A percentile compares a stretch with the other conserved stretches of the same genome.
Evolutionary conservation across 108 stramenopile genomes (phyloP).

Genomic region (Skeletonema costatum): DNA sequence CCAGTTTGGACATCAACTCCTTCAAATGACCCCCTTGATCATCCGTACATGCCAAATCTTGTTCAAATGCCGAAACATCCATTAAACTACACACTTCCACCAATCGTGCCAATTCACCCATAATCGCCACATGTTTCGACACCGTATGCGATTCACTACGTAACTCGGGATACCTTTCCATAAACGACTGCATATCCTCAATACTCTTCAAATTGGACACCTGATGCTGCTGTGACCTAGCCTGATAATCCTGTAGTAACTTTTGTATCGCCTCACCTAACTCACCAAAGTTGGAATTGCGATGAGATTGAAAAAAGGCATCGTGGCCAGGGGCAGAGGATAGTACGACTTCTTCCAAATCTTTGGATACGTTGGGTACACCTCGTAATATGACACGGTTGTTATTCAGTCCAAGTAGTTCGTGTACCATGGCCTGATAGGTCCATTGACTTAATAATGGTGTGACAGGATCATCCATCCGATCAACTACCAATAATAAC

Average conservation of each 20-base stretch:
- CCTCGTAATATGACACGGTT: constrained; percentile 94
- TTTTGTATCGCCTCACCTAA: constrained; percentile 95
- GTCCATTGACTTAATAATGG: constrained; percentile 99
- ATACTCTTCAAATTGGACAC: constrained; percentile 83
- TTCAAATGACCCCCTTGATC: constrained; percentile 91
- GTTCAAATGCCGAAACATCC: constrained; percentile 99
- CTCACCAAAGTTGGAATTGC: constrained; percentile 97
- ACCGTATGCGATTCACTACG: constrained; percentile 86
- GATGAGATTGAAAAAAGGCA: constrained; percentile 89
- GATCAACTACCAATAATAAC: constrained; percentile 92
- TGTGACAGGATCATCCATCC: constrained; percentile 98
- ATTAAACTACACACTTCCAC: constrained; percentile 93
- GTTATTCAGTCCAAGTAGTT: constrained; percentile 96
- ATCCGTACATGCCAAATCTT: constrained; percentile 96
- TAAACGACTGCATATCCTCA: constrained; percentile 98
- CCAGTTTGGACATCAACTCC: constrained; percentile 89
- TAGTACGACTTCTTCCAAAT: constrained; percentile 97
- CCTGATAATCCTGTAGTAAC: constrained; percentile 95
- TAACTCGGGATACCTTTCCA: constrained; percentile 97
- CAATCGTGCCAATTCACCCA: constrained; percentile 94
- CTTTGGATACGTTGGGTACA: constrained; percentile 91
- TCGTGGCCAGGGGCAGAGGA: constrained; percentile 84
- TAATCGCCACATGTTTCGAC: constrained; percentile 97
- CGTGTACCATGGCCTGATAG: constrained; percentile 99
- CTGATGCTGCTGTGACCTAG: constrained; percentile 73